Evolutionary conservation across 495 filamentous ascomycete species (phyloP), one percentile per base, ranked within the genome.

Genomic region (Podospora anserina): DNA sequence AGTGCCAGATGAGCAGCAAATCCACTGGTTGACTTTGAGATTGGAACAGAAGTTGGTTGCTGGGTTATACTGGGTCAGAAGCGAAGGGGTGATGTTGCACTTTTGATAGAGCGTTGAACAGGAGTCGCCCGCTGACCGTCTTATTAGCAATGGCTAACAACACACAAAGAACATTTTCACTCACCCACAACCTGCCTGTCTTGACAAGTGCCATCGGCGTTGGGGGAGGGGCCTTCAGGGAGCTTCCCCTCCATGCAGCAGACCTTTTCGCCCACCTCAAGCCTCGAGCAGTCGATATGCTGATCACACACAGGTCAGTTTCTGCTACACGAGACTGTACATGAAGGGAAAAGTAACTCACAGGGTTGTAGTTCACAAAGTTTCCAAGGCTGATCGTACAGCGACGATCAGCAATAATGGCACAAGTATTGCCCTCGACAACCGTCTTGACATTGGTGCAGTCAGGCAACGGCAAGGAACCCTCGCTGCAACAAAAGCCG

Each of bases 1-100:
- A 1, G 62, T 26, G 18, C 82, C 84, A 2, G 68, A 20, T 1
- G 78, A 77, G 68, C 85, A 86, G 77, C 84, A 87, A 20, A 86
- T 81, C n/a, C 77, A 64, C 61, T 85, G 75, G 3, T 72, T 69
- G 5, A 70, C 53, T 32, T 63, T 64, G 3, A 85, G 74, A 3
- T 54, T 76, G 4, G 76, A 72, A 72, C 82, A 85, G 4, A 82
- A 63, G 32, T 69, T 71, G 2, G 71, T 18, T 5, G 60, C 68
- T 0, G 78, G 56, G 71, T 84, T 85, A 70, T 74, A 80, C 64
- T 78, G 77, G 28, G 70, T 78, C 58, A 85, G 80, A 34, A 82
- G 72, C 0, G 68, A 72, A 3, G 32, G 58, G 9, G 76, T 71
- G 18, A 85, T 81, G 23, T 77, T 79, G 67, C 84, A 85, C 63